phyloP scores from a whole-genome alignment of 257 asterid species.

The Petunia secreta region DNA sequence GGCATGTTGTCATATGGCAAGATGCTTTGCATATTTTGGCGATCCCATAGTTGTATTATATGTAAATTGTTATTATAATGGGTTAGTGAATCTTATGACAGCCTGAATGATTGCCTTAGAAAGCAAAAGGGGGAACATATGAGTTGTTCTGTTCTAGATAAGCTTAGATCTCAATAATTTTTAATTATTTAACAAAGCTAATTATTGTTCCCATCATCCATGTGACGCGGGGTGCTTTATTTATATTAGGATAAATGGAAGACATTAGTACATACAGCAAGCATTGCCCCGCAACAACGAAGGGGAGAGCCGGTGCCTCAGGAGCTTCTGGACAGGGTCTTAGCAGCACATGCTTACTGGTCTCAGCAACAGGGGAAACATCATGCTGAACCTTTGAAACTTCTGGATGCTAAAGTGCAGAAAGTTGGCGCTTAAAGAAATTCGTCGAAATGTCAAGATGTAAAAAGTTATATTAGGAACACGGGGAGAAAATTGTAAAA shows the following conservation, averaged over 20 bases:
- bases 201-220: constrained; percentile 12
- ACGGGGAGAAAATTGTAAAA: constrained; percentile 41
- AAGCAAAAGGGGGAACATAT: constrained; percentile 37
- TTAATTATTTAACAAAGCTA: neutral
- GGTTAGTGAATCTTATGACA: constrained; percentile 27
- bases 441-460: constrained; percentile 33
- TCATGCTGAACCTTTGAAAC: constrained; percentile 39
- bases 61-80: constrained; percentile 9
- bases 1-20: neutral
- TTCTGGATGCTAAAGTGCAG: constrained; percentile 32
- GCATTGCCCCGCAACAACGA: constrained; percentile 88
- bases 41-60: neutral
- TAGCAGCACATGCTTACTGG: constrained; percentile 76
- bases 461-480: constrained; percentile 36
- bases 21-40: neutral
- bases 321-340: constrained; percentile 73
- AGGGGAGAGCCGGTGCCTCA: constrained; percentile 94
- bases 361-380: constrained; percentile 62
- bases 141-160: constrained; percentile 25
- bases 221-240: constrained; percentile 24
- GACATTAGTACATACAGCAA: constrained; percentile 84
- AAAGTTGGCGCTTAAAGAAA: constrained; percentile 45
- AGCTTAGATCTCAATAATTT: constrained; percentile 3
- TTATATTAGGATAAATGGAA: constrained; percentile 82
- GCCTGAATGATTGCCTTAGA: constrained; percentile 35